Conservation (phyloP, 2,329 filamentous ascomycete genomes). For the Aspergillus sp. region DNA sequence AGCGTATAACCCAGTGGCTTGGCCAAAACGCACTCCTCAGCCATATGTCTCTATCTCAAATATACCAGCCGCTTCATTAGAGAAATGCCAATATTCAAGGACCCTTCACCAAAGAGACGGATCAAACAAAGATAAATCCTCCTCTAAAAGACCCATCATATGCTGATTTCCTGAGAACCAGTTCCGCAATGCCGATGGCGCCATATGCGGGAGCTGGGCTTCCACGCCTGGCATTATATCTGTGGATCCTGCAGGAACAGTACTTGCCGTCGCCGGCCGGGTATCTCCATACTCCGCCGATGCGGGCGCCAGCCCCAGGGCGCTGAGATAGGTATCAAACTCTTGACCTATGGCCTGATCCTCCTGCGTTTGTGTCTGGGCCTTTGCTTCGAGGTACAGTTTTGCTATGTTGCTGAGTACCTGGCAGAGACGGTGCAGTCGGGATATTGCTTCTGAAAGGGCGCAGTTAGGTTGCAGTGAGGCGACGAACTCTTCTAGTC, state of each 20-base stretch:
- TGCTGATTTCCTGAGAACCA: slow-evolving; percentile 67
- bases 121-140: slow-evolving; percentile 47
- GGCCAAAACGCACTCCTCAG: too few relatives aligned
- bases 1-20: too few relatives aligned
- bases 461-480: slow-evolving; percentile 53
- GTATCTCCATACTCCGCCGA: slow-evolving; percentile 11
- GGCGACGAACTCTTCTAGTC: slow-evolving; percentile 55
- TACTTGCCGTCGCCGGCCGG: slow-evolving; percentile 6
- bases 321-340: slow-evolving; percentile 64
- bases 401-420: slow-evolving; percentile 61
- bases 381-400: slow-evolving; percentile 62
- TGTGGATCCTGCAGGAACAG: slow-evolving; percentile 1
- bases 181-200: slow-evolving; percentile 51
- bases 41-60: too few relatives aligned
- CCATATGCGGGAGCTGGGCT: slow-evolving; percentile 11
- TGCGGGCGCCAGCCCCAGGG: slow-evolving; percentile 58
- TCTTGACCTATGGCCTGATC: slow-evolving; percentile 54
- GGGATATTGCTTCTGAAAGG: slow-evolving; percentile 58
- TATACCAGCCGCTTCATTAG: too few relatives aligned
- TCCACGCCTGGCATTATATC: slow-evolving; percentile 15
- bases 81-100: too few relatives aligned
- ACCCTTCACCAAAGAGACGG: slow-evolving; percentile 8
- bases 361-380: slow-evolving; percentile 50
- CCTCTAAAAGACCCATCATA: slow-evolving; percentile 63
- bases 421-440: slow-evolving; percentile 60